Base-by-base conservation (phyloP, 768 basidiomycete genomes). In the Pleurotus citrinopileatus region DNA sequence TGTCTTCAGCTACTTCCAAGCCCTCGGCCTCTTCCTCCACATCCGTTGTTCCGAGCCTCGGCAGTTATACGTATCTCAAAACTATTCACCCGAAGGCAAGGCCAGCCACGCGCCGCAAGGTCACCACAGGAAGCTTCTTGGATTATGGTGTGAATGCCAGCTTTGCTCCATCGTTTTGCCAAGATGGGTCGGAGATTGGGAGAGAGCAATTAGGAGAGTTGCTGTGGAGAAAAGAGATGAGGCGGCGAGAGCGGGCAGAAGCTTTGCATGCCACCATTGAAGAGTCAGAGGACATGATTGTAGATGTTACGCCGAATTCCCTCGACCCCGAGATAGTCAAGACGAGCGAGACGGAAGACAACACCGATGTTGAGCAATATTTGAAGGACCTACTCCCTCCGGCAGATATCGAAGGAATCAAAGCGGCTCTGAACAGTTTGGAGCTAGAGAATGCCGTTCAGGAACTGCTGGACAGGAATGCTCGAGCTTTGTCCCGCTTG, bases 91-190 rank as follows among this genome's bases (percentile, higher is more conserved):
- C 71, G 54, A 73, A 72, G 60, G 68, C 73, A 58, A 70, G 73
- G 32, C 66, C 76, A 20, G 77, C 79, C 1, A 66, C 74, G 0
- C 72, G 82, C 13, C 81, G 87, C 38, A 75, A 75, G 22, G 67
- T 91, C 32, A 78, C 81, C 40, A 76, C 82, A 23, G 89, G 87
- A 51, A 67, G 75, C 0, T 92, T 92, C 63, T 72, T 94, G 5
- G 87, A 94, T 66, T 93, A 93, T 61, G 91, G 91, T 0, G 75
- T 77, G 10, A 87, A 76, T 61, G 70, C 89, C 5, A 86, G 80
- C 62, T 93, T 93, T 67, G 90, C 91, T 0, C 91, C 91, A 1
- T 72, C 76, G 8, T 92, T 89, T 65, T 87, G 90, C 55, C 86
- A 89, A 58, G 85, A 89, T 55, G 84, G 84, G n/a, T 78, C 81